Evolutionary conservation across 129 eudicot genomes (phyloP).

Genomic region (Saposhnikovia divaricata): DNA sequence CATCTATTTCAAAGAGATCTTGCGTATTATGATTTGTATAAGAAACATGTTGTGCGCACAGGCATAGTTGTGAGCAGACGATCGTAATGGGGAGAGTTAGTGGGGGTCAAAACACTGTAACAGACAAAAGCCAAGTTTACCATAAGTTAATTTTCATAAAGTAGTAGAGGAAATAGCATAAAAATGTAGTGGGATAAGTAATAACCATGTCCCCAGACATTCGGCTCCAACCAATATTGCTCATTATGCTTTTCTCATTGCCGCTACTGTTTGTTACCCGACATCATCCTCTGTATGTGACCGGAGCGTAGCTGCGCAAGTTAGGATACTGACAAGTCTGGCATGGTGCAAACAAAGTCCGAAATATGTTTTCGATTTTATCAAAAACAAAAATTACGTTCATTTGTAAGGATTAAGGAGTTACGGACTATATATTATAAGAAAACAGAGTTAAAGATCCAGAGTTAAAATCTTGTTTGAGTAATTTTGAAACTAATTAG

Average conservation of each 20-base stretch:
- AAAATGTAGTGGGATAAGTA: too few relatives aligned
- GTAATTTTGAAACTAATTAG: neutral
- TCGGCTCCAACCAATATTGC: neutral
- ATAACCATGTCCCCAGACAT: neutral
- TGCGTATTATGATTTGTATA: too few relatives aligned
- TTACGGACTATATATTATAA: too few relatives aligned
- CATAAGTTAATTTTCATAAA: neutral
- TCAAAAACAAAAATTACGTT: too few relatives aligned
- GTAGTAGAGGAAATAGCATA: neutral
- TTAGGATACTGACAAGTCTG: neutral
- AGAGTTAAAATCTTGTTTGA: neutral
- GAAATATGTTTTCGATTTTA: too few relatives aligned
- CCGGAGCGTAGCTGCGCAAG: neutral
- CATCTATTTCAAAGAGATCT: too few relatives aligned
- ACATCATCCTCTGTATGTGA: neutral
- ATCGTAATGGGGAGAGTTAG: neutral
- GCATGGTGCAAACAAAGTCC: neutral
- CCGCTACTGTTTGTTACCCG: slow-evolving; percentile 4
- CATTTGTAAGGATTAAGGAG: too few relatives aligned
- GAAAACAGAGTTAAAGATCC: too few relatives aligned
- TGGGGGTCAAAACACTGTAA: neutral
- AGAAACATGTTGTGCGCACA: too few relatives aligned
- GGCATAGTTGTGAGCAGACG: too few relatives aligned
- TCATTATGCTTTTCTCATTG: neutral
- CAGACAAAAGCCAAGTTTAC: neutral